Conservation (phyloP, 345 rosid genomes). For the Eucalyptus pumila region DNA sequence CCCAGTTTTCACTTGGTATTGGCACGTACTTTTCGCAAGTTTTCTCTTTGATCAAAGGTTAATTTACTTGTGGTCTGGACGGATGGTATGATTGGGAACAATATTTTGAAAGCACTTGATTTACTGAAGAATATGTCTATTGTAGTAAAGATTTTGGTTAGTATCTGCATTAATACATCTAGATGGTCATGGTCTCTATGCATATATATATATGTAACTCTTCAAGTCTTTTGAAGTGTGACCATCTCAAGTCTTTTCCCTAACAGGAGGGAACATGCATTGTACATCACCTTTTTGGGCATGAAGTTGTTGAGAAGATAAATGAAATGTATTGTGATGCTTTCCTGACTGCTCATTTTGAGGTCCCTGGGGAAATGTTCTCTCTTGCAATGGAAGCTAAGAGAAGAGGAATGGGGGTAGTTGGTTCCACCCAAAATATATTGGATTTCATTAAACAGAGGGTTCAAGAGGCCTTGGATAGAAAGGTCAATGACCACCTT, state of each 20-base stretch:
- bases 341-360: slow-evolving; percentile 88
- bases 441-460: slow-evolving; percentile 76
- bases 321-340: slow-evolving; percentile 85
- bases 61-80: background rate
- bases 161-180: background rate
- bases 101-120: background rate
- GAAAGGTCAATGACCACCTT: slow-evolving; percentile 69
- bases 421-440: slow-evolving; percentile 89
- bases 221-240: background rate
- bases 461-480: slow-evolving; percentile 74
- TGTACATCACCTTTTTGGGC: slow-evolving; percentile 90
- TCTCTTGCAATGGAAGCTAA: slow-evolving; percentile 93
- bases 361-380: slow-evolving; percentile 99
- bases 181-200: background rate
- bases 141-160: background rate
- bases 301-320: slow-evolving; percentile 81
- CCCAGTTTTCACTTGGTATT: background rate
- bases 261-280: slow-evolving; percentile 84
- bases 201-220: background rate
- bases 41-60: background rate
- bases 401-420: slow-evolving; percentile 91
- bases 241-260: background rate
- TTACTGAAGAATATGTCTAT: background rate
- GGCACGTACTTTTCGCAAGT: background rate
- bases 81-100: background rate